Evolutionary conservation across 2,329 filamentous ascomycete species (phyloP), one percentile per base, ranked within the genome.

Genomic region (Cadophora malorum): DNA sequence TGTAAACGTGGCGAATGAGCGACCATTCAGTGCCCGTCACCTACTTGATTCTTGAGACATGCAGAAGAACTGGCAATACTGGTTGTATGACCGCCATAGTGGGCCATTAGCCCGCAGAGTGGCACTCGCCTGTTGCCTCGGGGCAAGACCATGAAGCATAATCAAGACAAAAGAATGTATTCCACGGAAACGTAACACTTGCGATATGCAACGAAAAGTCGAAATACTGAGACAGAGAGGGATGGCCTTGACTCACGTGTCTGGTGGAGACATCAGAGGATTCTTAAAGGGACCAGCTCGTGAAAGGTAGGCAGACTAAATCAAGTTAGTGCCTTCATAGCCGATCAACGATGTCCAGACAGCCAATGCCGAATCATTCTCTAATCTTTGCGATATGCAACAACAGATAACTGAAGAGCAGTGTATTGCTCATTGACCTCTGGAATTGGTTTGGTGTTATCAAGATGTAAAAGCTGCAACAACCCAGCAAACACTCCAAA

Each of bases 351-450:
- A 49, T 21, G n/a, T 28, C 19, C 45, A 21, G 45, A n/a, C n/a
- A 49, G 45, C 45, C 45, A 49, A 9, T 49, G 7, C n/a, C 19
- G 45, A 14, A 21, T 49, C 45, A 49, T 21, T 14, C 25, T 55
- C 52, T 28, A 31, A 55, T 33, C 14, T 33, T 28, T 64, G 62
- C 33, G 35, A 56, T 21, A 64, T 55, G 50, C 62, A 64, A 56
- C 33, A 64, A 9, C 35, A 31, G 3, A 33, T 1, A 47, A 47
- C 16, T 2, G 35, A 33, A n/a, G 16, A 4, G 28, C 4, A 19
- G 19, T 49, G 45, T 4, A 45, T 16, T 45, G 35, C 8, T 14
- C 35, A 14, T 38, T 4, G 35, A 38, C 16, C 41, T 45, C 41
- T 45, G 41, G 16, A 19, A 45, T 6, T 45, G 41, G 38, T 3